Base-by-base conservation (phyloP, 352 stramenopile genomes). In the Saprolegnia parasitica region DNA sequence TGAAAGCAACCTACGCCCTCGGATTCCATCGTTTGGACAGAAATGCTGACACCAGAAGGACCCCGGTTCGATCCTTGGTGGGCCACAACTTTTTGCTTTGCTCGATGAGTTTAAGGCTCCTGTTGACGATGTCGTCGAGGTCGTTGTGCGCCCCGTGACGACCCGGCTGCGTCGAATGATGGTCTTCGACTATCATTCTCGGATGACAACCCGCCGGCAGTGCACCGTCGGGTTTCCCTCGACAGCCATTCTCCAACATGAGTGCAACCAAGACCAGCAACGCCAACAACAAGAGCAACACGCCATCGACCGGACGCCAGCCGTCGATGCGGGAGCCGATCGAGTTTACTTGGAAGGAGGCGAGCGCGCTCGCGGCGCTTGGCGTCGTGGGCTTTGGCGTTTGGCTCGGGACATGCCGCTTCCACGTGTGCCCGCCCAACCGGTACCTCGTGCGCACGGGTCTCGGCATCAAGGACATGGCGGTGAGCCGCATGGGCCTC, bases 391-490 rank as follows among this genome's bases (percentile, higher is more conserved):
- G 42, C 42, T 49, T 49, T 49, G 42, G 42, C 42, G 42, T 49
- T 8, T 49, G 42, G 42, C 11, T 49, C 42, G 42, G 42, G 1
- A 49, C 42, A 8, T 49, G 42, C 42, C 42, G 42, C 13, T 49
- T 11, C 42, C 42, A n/a, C 42, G 42, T 49, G 13, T 49, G 42
- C 42, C 42, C 42, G 42, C 42, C 42, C 13, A 49, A 10, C 42
- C 42, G 10, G 42, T 49, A 49, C 8, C 42, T 49, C 42, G 42
- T 49, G 42, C 42, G 42, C 42, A 49, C 42, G 42, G 42, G 42
- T 15, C 42, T 49, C 42, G 42, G 42, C 42, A 49, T 49, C 42
- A 49, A 49, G 42, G 42, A 49, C 42, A 49, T 49, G 42, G 42
- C 42, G 11, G 42, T 49, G 11, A 49, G 42, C 42, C 42, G 42